These are phyloP conservation scores for Rhizopus stolonifer DNA, from an alignment of 371 early-diverging fungal genomes.

Conservation along the genomic window DNA sequence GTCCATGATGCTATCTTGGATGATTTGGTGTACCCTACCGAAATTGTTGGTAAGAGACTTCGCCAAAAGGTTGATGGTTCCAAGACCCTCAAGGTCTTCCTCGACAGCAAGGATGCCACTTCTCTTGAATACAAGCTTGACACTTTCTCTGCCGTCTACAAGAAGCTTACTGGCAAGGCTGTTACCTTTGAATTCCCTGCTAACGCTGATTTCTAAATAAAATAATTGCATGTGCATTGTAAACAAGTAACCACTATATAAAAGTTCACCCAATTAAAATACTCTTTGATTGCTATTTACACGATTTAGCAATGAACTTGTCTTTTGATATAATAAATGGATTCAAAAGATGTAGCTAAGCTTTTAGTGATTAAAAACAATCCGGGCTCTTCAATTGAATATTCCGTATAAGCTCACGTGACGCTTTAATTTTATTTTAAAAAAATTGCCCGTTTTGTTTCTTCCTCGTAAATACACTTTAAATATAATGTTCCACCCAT, in stretches of 20 bases:
- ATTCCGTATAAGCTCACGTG: too few relatives aligned
- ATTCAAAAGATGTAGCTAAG: too few relatives aligned
- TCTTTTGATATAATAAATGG: too few relatives aligned
- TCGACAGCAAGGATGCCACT: slow-evolving; percentile 96
- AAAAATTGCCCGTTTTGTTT: not conserved
- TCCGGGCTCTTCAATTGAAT: too few relatives aligned
- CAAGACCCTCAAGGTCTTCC: slow-evolving; percentile 94
- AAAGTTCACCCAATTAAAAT: too few relatives aligned
- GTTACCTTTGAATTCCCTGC: slow-evolving; percentile 95
- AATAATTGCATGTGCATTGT: not conserved
- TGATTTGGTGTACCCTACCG: slow-evolving; percentile 96
- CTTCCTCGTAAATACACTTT: not conserved
- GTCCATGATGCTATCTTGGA: slow-evolving; percentile 96
- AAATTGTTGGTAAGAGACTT: slow-evolving; percentile 97
- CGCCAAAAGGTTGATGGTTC: slow-evolving; percentile 94
- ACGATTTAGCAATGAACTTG: too few relatives aligned
- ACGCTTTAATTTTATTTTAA: too few relatives aligned
- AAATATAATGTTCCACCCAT: slow-evolving; percentile 47
- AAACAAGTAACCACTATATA: not conserved
- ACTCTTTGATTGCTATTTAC: too few relatives aligned
- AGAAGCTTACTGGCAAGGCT: slow-evolving; percentile 95
- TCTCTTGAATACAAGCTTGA: slow-evolving; percentile 97
- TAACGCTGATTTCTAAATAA: slow-evolving; percentile 27
- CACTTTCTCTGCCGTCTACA: slow-evolving; percentile 95
- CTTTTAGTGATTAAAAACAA: too few relatives aligned